Base-by-base conservation (phyloP, 2,329 filamentous ascomycete species). In the Knoxdaviesia capensis region DNA sequence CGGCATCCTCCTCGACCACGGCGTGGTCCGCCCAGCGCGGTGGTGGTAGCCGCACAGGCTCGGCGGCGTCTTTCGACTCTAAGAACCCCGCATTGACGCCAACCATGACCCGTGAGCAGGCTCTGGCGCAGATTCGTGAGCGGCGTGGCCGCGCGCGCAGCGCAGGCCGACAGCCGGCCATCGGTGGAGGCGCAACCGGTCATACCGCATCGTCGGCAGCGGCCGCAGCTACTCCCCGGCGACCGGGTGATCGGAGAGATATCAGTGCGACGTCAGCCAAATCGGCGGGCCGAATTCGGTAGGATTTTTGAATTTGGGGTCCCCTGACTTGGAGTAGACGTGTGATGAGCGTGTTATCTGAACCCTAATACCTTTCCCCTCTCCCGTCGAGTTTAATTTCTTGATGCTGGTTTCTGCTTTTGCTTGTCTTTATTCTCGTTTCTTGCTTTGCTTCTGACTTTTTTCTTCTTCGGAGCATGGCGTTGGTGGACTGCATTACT, bases 41-140 rank as follows among this genome's bases (percentile, higher is more conserved):
- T 10, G 28, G 31, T 9, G 36, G 42, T 29, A 38, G 42, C 34
- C 43, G 43, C 34, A 39, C 30, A 11, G 34, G 34, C n/a, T 39
- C 38, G 31, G 8, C 43, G 35, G 45, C 61, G 4, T 63, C 59
- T 7, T 74, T 74, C 49, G 70, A 74, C 53, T 53, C 61, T 36
- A 68, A 59, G 45, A 69, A 75, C 53, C 69, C 71, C 20, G 72
- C 72, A 7, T 55, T 78, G 46, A 76, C 69, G 36, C 72, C 74
- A 5, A 79, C 74, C 35, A 75, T 79, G 70, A 73, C 73, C 30
- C 68, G 82, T 42, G 82, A 85, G 55, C 68, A 85, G 56, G 81
- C 81, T 4, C 66, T 88, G 10, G 78, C 78, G 43, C 74, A 78
- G 54, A 87, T 88, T 49, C 69, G 76, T 42, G 77, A 83, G 59